phyloP scores from a whole-genome alignment of 2,329 filamentous ascomycete species.

The Venturiaceae sp. region DNA sequence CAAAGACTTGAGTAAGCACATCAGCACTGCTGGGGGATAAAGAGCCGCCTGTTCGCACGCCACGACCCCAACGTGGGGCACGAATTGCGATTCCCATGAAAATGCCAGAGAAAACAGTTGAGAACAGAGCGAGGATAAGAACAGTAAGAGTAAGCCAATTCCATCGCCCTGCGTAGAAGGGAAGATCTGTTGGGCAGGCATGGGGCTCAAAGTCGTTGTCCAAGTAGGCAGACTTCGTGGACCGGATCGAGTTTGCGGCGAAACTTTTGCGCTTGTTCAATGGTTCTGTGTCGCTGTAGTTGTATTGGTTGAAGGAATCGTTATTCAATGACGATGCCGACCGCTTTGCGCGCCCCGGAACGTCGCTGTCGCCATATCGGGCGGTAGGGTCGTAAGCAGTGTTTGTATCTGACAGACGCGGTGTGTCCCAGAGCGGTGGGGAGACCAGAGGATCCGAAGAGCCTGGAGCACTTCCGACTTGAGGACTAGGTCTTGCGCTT shows the following conservation, averaged over 20 bases:
- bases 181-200: constrained; percentile 24
- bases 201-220: constrained; percentile 22
- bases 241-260: not conserved
- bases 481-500: not conserved
- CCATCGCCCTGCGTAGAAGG: constrained; percentile 27
- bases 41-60: constrained; percentile 42
- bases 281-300: not conserved
- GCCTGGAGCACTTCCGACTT: not conserved
- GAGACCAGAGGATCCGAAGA: constrained; percentile 1
- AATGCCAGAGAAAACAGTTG: constrained; percentile 53
- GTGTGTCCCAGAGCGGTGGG: not conserved
- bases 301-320: not conserved
- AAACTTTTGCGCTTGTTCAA: constrained; percentile 2
- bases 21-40: constrained; percentile 56
- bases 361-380: not conserved
- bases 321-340: not conserved
- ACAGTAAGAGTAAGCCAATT: constrained; percentile 38
- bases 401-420: not conserved
- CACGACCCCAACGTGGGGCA: constrained; percentile 52
- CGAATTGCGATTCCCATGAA: constrained; percentile 54
- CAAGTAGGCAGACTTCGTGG: not conserved
- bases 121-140: constrained; percentile 46
- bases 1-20: constrained; percentile 56
- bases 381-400: constrained; percentile 6
- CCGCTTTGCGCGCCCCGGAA: not conserved